Evolutionary conservation across 108 stramenopile genomes (phyloP).

Genomic region (Fragilaria crotonensis): DNA sequence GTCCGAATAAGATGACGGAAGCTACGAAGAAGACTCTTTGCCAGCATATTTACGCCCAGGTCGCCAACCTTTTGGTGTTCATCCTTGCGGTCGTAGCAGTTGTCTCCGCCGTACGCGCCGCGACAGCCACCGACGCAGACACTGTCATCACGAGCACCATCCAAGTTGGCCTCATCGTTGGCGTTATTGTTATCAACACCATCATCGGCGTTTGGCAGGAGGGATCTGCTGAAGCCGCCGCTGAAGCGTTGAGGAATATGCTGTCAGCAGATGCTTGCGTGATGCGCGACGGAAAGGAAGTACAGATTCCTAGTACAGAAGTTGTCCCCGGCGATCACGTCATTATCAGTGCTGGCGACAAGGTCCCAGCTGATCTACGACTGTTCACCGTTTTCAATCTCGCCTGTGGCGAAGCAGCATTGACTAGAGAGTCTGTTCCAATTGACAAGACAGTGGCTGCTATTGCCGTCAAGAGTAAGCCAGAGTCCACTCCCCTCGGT

Average conservation of each 20-base stretch:
- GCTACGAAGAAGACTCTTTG: conserved; percentile 51
- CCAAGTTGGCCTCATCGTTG: conserved; percentile 56
- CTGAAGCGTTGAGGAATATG: conserved; percentile 78
- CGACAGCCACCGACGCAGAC: conserved; percentile 24
- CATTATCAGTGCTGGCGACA: conserved; percentile 65
- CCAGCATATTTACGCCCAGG: conserved; percentile 66
- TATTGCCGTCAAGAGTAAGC: conserved; percentile 28
- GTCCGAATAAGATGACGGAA: conserved; percentile 59
- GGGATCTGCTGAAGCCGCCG: conserved; percentile 70
- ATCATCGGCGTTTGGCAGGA: conserved; percentile 78
- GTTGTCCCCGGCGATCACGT: conserved; percentile 77
- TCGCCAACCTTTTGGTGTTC: conserved; percentile 67
- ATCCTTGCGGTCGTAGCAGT: conserved; percentile 66
- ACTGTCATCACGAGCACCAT: conserved; percentile 41
- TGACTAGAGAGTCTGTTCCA: conserved; percentile 91
- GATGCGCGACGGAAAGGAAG: conserved; percentile 54
- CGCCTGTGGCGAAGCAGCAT: conserved; percentile 74
- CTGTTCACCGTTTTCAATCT: conserved; percentile 67
- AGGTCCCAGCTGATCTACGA: conserved; percentile 86
- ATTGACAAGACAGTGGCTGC: conserved; percentile 68
- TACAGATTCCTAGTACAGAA: conserved; percentile 52
- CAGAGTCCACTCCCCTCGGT: conserved; percentile 69
- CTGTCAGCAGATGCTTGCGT: conserved; percentile 64
- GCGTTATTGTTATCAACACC: conserved; percentile 65
- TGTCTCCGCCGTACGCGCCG: conserved; percentile 46